These are phyloP conservation scores for Colletotrichum gloeosporioides DNA, from an alignment of 2,329 filamentous ascomycete species.

Conservation along the genomic window DNA sequence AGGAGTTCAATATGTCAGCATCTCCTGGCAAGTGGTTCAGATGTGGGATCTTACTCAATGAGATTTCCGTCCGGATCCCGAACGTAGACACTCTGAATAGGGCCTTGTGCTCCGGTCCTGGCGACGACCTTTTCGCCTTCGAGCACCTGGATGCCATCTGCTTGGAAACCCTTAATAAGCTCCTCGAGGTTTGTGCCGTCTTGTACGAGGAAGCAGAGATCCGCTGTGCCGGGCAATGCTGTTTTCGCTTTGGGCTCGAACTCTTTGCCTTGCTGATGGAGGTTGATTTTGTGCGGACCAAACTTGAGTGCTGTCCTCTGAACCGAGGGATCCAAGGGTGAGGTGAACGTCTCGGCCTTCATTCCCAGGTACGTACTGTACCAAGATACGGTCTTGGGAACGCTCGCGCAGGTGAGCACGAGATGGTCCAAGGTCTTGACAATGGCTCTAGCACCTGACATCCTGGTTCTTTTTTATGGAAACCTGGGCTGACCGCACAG, in stretches of 20 bases:
- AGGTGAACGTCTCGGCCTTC: slow-evolving; percentile 56
- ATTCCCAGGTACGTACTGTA: slow-evolving; percentile 64
- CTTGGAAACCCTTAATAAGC: slow-evolving; percentile 46
- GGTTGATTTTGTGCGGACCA: slow-evolving; percentile 65
- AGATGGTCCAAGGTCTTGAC: slow-evolving; percentile 62
- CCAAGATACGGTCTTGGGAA: slow-evolving; percentile 56
- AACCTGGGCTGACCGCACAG: background rate
- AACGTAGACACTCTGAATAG: slow-evolving; percentile 62
- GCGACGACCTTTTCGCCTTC: slow-evolving; percentile 57
- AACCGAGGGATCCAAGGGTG: slow-evolving; percentile 37
- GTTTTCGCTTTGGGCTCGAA: slow-evolving; percentile 63
- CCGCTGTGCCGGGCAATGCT: slow-evolving; percentile 61
- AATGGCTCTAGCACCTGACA: slow-evolving; percentile 20
- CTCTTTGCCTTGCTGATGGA: slow-evolving; percentile 62
- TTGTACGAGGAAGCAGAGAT: slow-evolving; percentile 64
- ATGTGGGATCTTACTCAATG: slow-evolving; percentile 56
- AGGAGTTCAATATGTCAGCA: background rate
- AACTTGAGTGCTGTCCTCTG: slow-evolving; percentile 60
- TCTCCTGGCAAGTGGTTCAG: background rate
- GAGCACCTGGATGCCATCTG: slow-evolving; percentile 50
- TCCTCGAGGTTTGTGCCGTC: slow-evolving; percentile 47
- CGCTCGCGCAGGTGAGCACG: slow-evolving; percentile 61
- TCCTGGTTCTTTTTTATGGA: background rate
- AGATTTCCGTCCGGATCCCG: slow-evolving; percentile 67
- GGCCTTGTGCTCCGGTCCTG: slow-evolving; percentile 60